phyloP scores from a whole-genome alignment of 345 rosid species.

The Gossypioides kirkii region DNA sequence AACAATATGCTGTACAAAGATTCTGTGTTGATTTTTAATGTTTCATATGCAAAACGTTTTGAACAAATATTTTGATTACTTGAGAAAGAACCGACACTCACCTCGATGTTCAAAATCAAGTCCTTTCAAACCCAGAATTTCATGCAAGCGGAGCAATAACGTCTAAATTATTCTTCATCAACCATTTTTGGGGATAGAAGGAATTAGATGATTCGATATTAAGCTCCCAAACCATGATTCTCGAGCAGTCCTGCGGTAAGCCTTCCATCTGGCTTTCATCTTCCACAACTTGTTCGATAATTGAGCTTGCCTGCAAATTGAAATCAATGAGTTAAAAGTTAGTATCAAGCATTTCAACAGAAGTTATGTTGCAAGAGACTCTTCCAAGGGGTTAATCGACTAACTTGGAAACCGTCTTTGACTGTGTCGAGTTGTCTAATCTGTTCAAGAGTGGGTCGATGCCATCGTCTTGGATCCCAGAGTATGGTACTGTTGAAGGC shows the following conservation, averaged over 20 bases:
- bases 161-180: conserved; percentile 37
- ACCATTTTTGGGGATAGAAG: conserved; percentile 43
- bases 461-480: conserved; percentile 67
- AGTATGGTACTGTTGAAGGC: conserved; percentile 66
- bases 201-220: conserved; percentile 23
- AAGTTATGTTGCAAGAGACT: neutral
- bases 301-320: conserved; percentile 37
- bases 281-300: conserved; percentile 57
- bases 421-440: conserved; percentile 46
- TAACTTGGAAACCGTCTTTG: conserved; percentile 45
- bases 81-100: neutral
- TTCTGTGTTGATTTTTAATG: neutral
- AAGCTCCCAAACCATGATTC: conserved; percentile 50
- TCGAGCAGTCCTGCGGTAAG: conserved; percentile 37
- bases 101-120: conserved; percentile 16
- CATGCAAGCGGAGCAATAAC: conserved; percentile 27
- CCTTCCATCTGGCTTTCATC: conserved; percentile 77
- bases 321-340: conserved; percentile 1
- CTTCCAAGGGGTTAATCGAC: neutral
- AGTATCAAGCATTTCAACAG: neutral
- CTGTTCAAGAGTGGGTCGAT: conserved; percentile 44
- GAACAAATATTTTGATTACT: neutral
- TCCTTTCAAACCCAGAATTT: conserved; percentile 19
- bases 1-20: conserved; percentile 14
- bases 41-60: neutral